A percentile compares a stretch with the other conserved stretches of the same genome.
Conservation (phyloP, 148 eudicot genomes). For the Selenicereus undatus region DNA sequence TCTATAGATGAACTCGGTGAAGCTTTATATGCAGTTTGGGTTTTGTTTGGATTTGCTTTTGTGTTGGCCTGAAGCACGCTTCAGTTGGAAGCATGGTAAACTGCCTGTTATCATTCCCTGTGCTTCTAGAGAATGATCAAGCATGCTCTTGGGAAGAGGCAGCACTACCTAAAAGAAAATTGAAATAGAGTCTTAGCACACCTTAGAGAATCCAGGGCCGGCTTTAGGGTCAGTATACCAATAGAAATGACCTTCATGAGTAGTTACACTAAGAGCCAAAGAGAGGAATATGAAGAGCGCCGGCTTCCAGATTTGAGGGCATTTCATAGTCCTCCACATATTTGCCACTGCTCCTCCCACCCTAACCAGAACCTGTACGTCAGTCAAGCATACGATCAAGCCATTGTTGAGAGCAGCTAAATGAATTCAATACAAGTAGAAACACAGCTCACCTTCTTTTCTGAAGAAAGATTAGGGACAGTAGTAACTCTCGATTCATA, state of each 20-base stretch:
- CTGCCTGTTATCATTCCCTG: neutral
- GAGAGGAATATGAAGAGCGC: conserved; percentile 1
- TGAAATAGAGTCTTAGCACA: neutral
- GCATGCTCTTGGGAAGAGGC: neutral
- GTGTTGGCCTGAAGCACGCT: neutral
- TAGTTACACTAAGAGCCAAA: neutral
- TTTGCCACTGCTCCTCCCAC: neutral
- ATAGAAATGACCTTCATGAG: conserved; percentile 6
- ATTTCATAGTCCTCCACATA: conserved; percentile 1
- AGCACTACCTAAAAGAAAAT: neutral
- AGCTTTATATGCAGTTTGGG: neutral
- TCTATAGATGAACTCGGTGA: neutral
- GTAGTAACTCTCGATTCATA: neutral
- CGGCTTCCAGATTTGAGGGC: conserved; percentile 1
- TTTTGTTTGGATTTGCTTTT: neutral
- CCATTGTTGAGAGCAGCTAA: neutral
- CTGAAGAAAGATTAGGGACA: neutral
- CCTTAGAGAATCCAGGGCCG: neutral
- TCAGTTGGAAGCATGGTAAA: neutral
- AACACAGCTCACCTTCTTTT: neutral
- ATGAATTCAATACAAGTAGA: neutral
- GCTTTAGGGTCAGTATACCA: conserved; percentile 4
- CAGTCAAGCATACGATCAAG: neutral
- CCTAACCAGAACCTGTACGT: neutral
- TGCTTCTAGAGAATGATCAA: neutral